Percentiles rank a stretch among this genome's conserved stretches.
These are phyloP conservation scores for Sporothrix curviconia DNA, from an alignment of 2,329 filamentous ascomycete genomes.

Conservation along the genomic window DNA sequence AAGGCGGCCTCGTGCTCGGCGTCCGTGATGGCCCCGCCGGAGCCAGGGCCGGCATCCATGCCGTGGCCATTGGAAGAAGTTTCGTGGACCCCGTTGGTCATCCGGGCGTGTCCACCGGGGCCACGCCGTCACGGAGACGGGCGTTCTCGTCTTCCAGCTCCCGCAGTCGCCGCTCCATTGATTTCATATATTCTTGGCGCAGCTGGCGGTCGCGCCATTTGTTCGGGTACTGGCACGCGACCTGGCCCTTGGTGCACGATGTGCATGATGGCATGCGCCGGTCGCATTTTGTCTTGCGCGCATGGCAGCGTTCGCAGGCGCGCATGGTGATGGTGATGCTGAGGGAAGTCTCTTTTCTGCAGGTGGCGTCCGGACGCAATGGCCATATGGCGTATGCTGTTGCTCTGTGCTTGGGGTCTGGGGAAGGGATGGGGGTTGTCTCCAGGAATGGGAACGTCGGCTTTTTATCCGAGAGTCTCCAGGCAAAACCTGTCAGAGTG, in stretches of 20 bases:
- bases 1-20: background rate
- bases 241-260: slow-evolving; percentile 6
- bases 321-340: background rate
- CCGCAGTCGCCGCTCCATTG: slow-evolving; percentile 3
- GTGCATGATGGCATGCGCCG: slow-evolving; percentile 4
- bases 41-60: no score
- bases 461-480: background rate
- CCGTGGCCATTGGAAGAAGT: no score
- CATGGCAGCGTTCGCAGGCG: slow-evolving; percentile 10
- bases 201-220: slow-evolving; percentile 10
- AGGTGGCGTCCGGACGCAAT: no score
- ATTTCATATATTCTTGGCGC: slow-evolving; percentile 7
- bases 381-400: background rate
- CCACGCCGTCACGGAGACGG: slow-evolving; percentile 1
- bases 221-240: slow-evolving; percentile 7
- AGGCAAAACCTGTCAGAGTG: background rate
- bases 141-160: slow-evolving; percentile 9
- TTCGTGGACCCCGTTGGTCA: no score
- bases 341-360: no score
- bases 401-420: background rate
- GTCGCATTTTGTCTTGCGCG: slow-evolving; percentile 10
- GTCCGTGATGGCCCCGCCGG: background rate
- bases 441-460: background rate
- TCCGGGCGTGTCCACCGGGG: background rate
- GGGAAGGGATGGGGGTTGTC: background rate